Percentiles rank a stretch among this genome's conserved stretches.
These are phyloP conservation scores for Protostelium mycophagum DNA, from an alignment of 78 protist genomes.

Conservation along the genomic window DNA sequence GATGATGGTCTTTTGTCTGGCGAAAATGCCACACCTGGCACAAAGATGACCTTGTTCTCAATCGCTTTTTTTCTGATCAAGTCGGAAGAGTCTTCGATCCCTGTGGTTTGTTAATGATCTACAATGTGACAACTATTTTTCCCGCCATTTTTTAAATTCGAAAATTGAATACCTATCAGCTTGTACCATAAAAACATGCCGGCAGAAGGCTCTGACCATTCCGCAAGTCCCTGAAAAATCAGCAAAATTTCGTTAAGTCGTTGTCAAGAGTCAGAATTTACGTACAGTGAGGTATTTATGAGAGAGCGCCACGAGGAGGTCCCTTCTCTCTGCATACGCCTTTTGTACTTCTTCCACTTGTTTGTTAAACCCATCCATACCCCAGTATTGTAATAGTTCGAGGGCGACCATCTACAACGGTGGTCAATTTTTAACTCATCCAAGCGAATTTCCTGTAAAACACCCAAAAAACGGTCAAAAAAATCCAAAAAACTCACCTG, in stretches of 20 bases:
- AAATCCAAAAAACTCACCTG: constrained; percentile 16
- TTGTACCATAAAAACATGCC: constrained; percentile 87
- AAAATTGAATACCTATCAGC: constrained; percentile 31
- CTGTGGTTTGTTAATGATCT: neutral
- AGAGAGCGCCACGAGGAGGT: no score
- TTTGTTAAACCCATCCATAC: constrained; percentile 34
- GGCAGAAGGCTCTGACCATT: constrained; percentile 51
- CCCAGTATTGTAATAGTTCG: constrained; percentile 23
- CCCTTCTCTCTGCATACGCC: constrained; percentile 43
- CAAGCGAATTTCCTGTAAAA: neutral
- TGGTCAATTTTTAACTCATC: neutral
- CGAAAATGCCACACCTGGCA: constrained; percentile 68
- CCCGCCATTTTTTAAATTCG: no score
- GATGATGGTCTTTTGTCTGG: constrained; percentile 8
- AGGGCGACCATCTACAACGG: neutral
- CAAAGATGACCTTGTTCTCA: constrained; percentile 44
- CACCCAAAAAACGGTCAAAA: neutral
- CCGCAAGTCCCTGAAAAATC: constrained; percentile 66
- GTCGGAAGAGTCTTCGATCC: constrained; percentile 29
- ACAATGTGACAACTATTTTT: no score
- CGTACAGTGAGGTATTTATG: no score
- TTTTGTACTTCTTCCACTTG: constrained; percentile 20
- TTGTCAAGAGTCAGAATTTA: no score
- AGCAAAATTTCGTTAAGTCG: no score
- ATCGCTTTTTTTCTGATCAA: constrained; percentile 62